Evolutionary conservation across 2,329 filamentous ascomycete genomes (phyloP), one percentile per base, ranked within the genome.

Genomic region (Colletotrichum horii): DNA sequence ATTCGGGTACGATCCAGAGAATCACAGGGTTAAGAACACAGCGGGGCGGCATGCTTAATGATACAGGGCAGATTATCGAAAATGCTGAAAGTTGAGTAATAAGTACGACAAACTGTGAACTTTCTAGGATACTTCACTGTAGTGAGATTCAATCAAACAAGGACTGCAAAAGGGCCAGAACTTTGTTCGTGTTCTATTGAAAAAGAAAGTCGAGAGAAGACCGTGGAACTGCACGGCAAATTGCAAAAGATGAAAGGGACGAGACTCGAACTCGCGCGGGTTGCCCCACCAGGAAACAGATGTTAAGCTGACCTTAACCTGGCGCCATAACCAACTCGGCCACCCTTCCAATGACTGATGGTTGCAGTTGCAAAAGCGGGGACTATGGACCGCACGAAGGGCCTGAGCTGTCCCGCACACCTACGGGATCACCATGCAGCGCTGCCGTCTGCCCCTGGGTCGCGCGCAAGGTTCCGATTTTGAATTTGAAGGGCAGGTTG

Each of bases 301-400:
- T 75, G 72, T 71, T 75, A 71, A 75, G 72, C 61, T 75, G 72
- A 66, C 72, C 72, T 75, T 75, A 75, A 75, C 72, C 72, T 75
- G 72, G 72, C 72, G 72, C 72, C 72, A 75, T 75, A 75, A 75
- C 72, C 72, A 75, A 75, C 72, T 75, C 72, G 72, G 72, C 68
- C 72, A 75, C 72, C 72, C 72, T 75, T 75, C 72, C 68, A 22
- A 14, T 65, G 56, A 8, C 4, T 36, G 24, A 24, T 30, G 2
- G 0, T 5, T 4, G 0, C 0, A 0, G 2, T 0, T 0, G 1
- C 15, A 4, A 4, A 68, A 22, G 6, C 4, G 22, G 7, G 1
- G 4, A 2, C 24, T 28, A 26, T 68, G 16, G 5, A 15, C 16
- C 12, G 12, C 12, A 5, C 43, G 6, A n/a, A 22, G 1, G 0